These are phyloP conservation scores for Gryganskiella cystojenkinii DNA, from an alignment of 192 early-diverging fungal species.

Conservation along the genomic window DNA sequence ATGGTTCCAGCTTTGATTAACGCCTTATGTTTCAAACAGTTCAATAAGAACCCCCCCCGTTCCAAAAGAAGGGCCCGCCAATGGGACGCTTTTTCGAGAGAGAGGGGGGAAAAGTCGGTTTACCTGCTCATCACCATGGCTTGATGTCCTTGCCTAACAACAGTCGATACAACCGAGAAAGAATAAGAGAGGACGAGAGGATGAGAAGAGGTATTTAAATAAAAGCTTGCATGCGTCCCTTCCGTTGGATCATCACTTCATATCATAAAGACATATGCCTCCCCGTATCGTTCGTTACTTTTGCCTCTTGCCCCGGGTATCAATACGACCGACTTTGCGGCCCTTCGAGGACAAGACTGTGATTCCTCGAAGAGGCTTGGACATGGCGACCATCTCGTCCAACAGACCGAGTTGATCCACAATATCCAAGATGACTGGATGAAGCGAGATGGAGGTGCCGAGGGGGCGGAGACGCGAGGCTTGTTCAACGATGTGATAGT, in stretches of 20 bases:
- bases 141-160: conserved; percentile 34
- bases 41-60: too few relatives aligned
- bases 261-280: too few relatives aligned
- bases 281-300: conserved; percentile 6
- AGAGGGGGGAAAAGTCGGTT: conserved; percentile 1
- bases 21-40: too few relatives aligned
- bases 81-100: not conserved
- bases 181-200: not conserved
- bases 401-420: conserved; percentile 45
- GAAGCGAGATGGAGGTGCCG: conserved; percentile 46
- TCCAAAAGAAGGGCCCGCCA: not conserved
- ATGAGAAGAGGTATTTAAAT: too few relatives aligned
- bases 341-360: conserved; percentile 36
- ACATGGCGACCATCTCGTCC: conserved; percentile 32
- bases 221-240: too few relatives aligned
- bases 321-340: conserved; percentile 44
- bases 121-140: conserved; percentile 55
- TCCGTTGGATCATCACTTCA: too few relatives aligned
- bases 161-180: not conserved
- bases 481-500: conserved; percentile 51
- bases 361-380: conserved; percentile 41
- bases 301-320: conserved; percentile 41
- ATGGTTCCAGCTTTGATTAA: too few relatives aligned
- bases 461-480: conserved; percentile 46
- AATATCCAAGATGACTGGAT: conserved; percentile 45